Percentiles rank a stretch among this genome's conserved stretches.
Conservation (phyloP, 306 rosid species). For the cucumber (Cucumis sativus) region DNA sequence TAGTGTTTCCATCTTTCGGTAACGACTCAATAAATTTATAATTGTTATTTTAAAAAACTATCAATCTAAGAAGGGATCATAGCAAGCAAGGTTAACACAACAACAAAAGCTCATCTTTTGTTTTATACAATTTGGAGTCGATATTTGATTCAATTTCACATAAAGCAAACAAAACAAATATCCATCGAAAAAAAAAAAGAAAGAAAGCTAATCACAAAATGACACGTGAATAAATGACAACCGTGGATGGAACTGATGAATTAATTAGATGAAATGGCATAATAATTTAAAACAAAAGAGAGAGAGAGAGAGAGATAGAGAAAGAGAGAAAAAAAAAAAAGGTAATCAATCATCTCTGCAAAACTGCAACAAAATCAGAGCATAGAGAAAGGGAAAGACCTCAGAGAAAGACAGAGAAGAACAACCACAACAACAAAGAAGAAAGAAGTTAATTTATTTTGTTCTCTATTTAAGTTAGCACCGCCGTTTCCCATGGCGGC, state of each 20-base stretch:
- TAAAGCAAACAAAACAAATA: background rate
- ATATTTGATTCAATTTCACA: background rate
- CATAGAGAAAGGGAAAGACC: conserved; percentile 7
- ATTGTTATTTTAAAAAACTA: too few relatives aligned
- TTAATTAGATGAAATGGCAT: background rate
- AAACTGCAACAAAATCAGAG: conserved; percentile 6
- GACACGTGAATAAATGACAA: background rate
- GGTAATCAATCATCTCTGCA: conserved; percentile 1
- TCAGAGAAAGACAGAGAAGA: background rate
- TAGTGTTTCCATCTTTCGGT: too few relatives aligned
- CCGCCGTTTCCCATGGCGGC: conserved; percentile 6
- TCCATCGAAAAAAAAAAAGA: background rate
- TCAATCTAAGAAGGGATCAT: too few relatives aligned
- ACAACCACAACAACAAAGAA: background rate
- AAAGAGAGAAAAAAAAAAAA: background rate
- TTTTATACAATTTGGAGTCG: too few relatives aligned
- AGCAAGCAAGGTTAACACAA: too few relatives aligned
- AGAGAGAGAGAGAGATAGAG: background rate
- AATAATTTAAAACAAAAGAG: background rate
- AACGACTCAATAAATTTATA: too few relatives aligned
- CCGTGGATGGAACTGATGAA: background rate
- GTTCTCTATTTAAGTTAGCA: background rate
- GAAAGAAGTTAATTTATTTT: background rate
- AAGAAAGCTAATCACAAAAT: background rate
- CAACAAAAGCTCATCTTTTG: too few relatives aligned